phyloP scores from a whole-genome alignment of 805 yeast genomes.

The Sugiyamaella smithiae region DNA sequence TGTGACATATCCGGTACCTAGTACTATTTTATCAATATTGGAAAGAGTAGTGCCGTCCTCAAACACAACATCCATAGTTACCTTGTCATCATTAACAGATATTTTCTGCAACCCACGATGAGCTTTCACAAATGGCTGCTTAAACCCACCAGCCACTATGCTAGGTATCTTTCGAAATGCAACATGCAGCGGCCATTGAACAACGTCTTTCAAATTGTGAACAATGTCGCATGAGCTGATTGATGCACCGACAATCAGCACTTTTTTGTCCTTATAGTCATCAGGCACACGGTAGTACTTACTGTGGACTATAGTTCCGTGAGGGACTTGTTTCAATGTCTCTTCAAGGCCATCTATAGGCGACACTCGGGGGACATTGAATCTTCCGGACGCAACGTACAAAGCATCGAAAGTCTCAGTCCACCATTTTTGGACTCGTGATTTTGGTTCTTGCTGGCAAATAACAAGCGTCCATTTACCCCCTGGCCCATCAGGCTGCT shows the following conservation, averaged over 20 bases:
- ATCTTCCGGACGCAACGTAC: slow-evolving; percentile 60
- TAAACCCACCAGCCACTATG: slow-evolving; percentile 9
- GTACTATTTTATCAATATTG: slow-evolving; percentile 35
- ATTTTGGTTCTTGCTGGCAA: slow-evolving; percentile 4
- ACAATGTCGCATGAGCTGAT: slow-evolving; percentile 75
- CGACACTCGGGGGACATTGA: slow-evolving; percentile 58
- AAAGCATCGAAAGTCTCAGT: slow-evolving; percentile 50
- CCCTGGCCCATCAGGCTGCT: slow-evolving; percentile 25
- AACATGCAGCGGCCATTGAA: slow-evolving; percentile 13
- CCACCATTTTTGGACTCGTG: slow-evolving; percentile 32
- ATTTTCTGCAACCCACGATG: slow-evolving; percentile 9
- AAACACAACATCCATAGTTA: slow-evolving; percentile 15
- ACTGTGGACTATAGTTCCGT: slow-evolving; percentile 48
- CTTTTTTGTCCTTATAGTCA: slow-evolving; percentile 43
- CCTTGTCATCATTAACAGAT: not conserved
- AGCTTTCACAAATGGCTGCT: slow-evolving; percentile 18
- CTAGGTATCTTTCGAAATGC: slow-evolving; percentile 9
- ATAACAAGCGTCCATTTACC: slow-evolving; percentile 35
- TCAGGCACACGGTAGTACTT: slow-evolving; percentile 50
- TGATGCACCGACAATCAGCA: slow-evolving; percentile 66
- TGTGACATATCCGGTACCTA: slow-evolving; percentile 41
- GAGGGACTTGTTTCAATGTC: slow-evolving; percentile 38
- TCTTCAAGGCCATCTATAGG: slow-evolving; percentile 48
- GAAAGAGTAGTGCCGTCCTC: slow-evolving; percentile 18
- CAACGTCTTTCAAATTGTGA: slow-evolving; percentile 37